Base-by-base conservation (phyloP, 78 protist species). In the Speleostelium caveatum region DNA sequence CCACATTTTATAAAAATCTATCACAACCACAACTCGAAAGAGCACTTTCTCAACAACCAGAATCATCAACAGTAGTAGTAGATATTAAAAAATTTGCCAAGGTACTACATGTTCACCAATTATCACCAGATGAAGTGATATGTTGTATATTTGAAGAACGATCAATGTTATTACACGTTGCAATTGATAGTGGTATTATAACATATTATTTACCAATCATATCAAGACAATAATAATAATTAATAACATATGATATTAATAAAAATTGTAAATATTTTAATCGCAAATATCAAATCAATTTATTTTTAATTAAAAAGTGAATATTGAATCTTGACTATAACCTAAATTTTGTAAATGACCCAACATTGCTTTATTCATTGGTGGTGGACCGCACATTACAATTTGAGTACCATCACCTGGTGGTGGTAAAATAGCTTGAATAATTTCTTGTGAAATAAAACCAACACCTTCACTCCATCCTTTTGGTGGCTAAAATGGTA, bases 351-450 rank as follows among this genome's bases (percentile, higher is more conserved):
- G 63, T 32, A 90, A 79, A 55, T 80, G 92, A 32, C 95, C 95
- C 14, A 74, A 66, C 72, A 94, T 86, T 3, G 93, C 95, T 38
- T 87, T 86, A 76, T 90, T 94, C 96, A 94, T 94, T 36, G 74
- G 73, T 41, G 96, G 93, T 67, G 96, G 96, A 51, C 96, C 96
- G 41, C 96, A 94, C 75, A 94, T 68, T 17, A 87, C 67, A n/a
- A 89, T 73, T 76, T 56, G 61, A 56, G 55, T 67, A 24, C 49
- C 76, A 10, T 73, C 74, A 0, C 72, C 19, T 22, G 93, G 86
- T 17, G 73, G n/a, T 39, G 93, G 86, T 30, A 87, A 59, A 28
- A n/a, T 41, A 14, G 59, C 19, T 60, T 61, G 42, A 51, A 77
- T 77, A 30, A 87, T 59, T 32, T 87, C 93, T 39, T 68, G 65